Evolutionary conservation across 164 flowering plant genomes (phyloP).

Genomic region (Piper longum): DNA sequence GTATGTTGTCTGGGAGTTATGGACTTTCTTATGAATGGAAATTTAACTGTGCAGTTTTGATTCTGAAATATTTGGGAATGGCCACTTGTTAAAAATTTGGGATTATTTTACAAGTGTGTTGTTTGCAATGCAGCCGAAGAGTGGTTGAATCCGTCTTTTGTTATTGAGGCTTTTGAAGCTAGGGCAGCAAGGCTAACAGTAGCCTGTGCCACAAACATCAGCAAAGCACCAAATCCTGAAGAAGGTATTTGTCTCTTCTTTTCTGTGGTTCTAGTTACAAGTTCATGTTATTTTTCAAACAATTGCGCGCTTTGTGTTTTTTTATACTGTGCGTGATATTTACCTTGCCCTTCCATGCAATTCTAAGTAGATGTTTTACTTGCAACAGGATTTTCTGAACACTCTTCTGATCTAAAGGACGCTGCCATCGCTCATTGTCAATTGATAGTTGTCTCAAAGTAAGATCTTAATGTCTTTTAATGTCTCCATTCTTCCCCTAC

Average conservation of each 20-base stretch:
- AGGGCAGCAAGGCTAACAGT: conserved; percentile 76
- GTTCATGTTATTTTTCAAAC: neutral
- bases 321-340: neutral
- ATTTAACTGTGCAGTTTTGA: neutral
- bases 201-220: conserved; percentile 61
- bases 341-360: neutral
- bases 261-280: neutral
- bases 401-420: conserved; percentile 61
- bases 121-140: conserved; percentile 53
- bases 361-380: neutral
- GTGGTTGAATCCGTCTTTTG: conserved; percentile 57
- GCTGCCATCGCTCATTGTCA: conserved; percentile 93
- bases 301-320: neutral
- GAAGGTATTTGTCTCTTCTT: conserved; percentile 36
- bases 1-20: neutral
- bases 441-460: conserved; percentile 90
- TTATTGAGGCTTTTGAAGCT: conserved; percentile 83
- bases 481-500: neutral
- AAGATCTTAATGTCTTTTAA: conserved; percentile 11
- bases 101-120: neutral
- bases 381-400: conserved; percentile 65
- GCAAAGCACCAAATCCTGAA: conserved; percentile 56
- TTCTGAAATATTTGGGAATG: neutral
- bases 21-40: neutral
- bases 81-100: neutral